Percentiles rank a stretch among this genome's conserved stretches.
phyloP scores from a whole-genome alignment of 1,284 basidiomycete species.

The Rugosomyces carneus region DNA sequence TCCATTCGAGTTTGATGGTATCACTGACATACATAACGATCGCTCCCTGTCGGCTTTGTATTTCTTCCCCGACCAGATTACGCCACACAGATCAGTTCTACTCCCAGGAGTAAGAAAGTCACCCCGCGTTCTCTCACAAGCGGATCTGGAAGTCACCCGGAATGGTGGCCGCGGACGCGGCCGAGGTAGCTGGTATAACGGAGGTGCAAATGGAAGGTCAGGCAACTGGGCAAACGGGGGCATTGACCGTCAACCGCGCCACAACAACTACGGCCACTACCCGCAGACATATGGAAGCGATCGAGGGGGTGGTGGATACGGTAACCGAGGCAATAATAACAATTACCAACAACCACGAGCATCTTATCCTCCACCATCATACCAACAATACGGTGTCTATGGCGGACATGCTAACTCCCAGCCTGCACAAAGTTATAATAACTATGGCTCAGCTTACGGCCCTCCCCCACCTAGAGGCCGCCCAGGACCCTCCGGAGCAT shows the following conservation, averaged over 20 bases:
- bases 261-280: slow-evolving; percentile 17
- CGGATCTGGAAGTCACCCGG: slow-evolving; percentile 65
- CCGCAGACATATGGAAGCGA: slow-evolving; percentile 17
- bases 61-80: slow-evolving; percentile 83
- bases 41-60: slow-evolving; percentile 84
- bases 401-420: slow-evolving; percentile 22
- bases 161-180: slow-evolving; percentile 45
- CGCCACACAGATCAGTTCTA: slow-evolving; percentile 82
- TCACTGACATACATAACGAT: slow-evolving; percentile 84
- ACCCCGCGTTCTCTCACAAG: slow-evolving; percentile 56
- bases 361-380: slow-evolving; percentile 22
- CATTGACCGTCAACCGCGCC: slow-evolving; percentile 19
- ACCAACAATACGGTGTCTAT: slow-evolving; percentile 22
- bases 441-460: slow-evolving; percentile 16
- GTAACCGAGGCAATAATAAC: slow-evolving; percentile 24
- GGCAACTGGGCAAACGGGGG: slow-evolving; percentile 20
- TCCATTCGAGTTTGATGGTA: slow-evolving; percentile 51
- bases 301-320: slow-evolving; percentile 23
- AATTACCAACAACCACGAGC: slow-evolving; percentile 28
- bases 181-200: slow-evolving; percentile 37
- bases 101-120: slow-evolving; percentile 70
- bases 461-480: slow-evolving; percentile 13
- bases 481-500: slow-evolving; percentile 17
- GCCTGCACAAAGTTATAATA: slow-evolving; percentile 17
- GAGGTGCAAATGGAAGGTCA: slow-evolving; percentile 19